Percentiles rank a stretch among this genome's conserved stretches.
Conservation (phyloP, 2,329 filamentous ascomycete species). For the Alternaria sp. region DNA sequence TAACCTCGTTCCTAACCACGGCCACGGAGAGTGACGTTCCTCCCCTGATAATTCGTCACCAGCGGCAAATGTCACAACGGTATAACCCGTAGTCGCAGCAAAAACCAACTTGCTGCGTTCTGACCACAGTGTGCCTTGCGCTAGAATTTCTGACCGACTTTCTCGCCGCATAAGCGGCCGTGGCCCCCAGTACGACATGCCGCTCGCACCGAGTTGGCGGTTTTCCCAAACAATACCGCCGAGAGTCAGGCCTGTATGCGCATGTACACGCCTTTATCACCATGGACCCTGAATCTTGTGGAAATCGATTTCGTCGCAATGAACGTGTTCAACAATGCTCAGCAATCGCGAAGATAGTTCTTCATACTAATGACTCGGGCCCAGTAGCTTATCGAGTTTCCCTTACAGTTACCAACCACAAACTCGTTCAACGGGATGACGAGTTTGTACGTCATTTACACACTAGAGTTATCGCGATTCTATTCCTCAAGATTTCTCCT, state of each 20-base stretch:
- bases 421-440: background rate
- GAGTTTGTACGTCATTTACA: background rate
- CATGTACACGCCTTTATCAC: slow-evolving; percentile 1
- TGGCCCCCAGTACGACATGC: slow-evolving; percentile 7
- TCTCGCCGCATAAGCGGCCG: slow-evolving; percentile 6
- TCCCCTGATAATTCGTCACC: slow-evolving; percentile 2
- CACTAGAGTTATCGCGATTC: background rate
- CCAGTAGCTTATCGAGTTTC: background rate
- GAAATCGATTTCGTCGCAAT: background rate
- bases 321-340: background rate
- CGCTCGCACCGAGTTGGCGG: slow-evolving; percentile 10
- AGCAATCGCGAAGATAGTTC: background rate
- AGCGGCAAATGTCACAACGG: background rate
- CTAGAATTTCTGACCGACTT: slow-evolving; percentile 11
- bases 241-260: slow-evolving; percentile 4
- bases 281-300: background rate
- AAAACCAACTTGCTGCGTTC: background rate
- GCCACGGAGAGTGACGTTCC: slow-evolving; percentile 2
- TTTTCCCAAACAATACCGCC: background rate
- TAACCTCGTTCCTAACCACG: slow-evolving; percentile 5
- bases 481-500: background rate
- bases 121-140: slow-evolving; percentile 6
- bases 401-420: background rate
- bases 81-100: background rate
- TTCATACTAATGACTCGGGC: background rate